Conservation (phyloP, 2,329 filamentous ascomycete genomes). For the Microdochium paspali region DNA sequence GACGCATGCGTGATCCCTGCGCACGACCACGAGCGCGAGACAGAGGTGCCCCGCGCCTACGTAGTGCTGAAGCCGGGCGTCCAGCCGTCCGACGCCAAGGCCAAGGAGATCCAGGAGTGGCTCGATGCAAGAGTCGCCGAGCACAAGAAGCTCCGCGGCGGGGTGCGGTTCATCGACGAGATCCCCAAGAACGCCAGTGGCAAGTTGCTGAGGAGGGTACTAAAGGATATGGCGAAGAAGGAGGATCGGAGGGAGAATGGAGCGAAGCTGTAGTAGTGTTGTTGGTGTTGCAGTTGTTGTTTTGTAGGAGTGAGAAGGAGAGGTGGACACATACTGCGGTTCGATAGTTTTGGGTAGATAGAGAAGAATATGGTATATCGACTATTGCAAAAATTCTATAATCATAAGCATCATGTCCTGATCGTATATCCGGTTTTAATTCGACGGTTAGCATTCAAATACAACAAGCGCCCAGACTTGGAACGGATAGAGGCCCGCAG, state of each 20-base stretch:
- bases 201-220: conserved; percentile 50
- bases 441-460: no score
- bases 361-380: no score
- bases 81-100: conserved; percentile 23
- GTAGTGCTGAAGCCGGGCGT: conserved; percentile 39
- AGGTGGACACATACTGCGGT: background rate
- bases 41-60: conserved; percentile 60
- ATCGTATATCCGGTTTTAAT: no score
- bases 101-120: conserved; percentile 27
- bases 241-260: conserved; percentile 15
- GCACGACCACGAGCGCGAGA: conserved; percentile 49
- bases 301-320: background rate
- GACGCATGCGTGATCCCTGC: conserved; percentile 57
- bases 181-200: conserved; percentile 57
- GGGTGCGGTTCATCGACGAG: conserved; percentile 36
- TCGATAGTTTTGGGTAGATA: no score
- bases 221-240: conserved; percentile 35
- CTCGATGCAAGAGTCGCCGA: conserved; percentile 26
- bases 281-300: background rate
- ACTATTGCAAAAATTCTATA: no score
- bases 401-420: no score
- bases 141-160: conserved; percentile 27
- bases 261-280: conserved; percentile 13
- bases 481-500: no score
- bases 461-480: no score